Conservation (phyloP, 495 filamentous ascomycete species). For the Neurospora pannonica region DNA sequence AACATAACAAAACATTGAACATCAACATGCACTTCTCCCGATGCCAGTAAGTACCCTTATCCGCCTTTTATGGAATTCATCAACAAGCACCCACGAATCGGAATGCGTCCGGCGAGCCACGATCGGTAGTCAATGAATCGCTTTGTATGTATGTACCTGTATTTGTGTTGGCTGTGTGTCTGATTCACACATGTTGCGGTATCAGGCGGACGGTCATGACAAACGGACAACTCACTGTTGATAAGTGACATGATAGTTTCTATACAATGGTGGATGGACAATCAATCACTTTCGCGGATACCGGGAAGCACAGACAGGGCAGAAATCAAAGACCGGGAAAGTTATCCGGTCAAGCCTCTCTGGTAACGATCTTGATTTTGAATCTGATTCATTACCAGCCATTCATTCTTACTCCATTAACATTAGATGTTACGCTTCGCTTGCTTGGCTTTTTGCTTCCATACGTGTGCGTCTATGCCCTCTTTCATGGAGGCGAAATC, state of each 20-base stretch:
- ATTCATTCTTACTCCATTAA: not conserved
- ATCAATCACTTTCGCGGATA: not conserved
- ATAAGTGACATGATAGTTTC: not conserved
- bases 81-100: not conserved
- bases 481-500: slow-evolving; percentile 5
- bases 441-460: not conserved
- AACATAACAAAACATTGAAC: not conserved
- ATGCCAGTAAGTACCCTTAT: not conserved
- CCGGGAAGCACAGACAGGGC: not conserved
- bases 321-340: slow-evolving; percentile 1
- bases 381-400: not conserved
- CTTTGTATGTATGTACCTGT: not conserved
- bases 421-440: not conserved
- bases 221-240: not conserved
- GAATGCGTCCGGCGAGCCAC: not conserved
- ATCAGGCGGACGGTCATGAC: not conserved
- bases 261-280: not conserved
- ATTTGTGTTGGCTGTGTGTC: not conserved
- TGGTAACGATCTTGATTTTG: not conserved
- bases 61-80: not conserved
- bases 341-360: not conserved
- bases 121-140: not conserved
- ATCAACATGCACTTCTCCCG: not conserved
- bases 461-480: not conserved
- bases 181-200: not conserved